Evolutionary conservation across 139 green algal genomes (phyloP), one percentile per base, ranked within the genome.

Genomic region (Trebouxia sp.): DNA sequence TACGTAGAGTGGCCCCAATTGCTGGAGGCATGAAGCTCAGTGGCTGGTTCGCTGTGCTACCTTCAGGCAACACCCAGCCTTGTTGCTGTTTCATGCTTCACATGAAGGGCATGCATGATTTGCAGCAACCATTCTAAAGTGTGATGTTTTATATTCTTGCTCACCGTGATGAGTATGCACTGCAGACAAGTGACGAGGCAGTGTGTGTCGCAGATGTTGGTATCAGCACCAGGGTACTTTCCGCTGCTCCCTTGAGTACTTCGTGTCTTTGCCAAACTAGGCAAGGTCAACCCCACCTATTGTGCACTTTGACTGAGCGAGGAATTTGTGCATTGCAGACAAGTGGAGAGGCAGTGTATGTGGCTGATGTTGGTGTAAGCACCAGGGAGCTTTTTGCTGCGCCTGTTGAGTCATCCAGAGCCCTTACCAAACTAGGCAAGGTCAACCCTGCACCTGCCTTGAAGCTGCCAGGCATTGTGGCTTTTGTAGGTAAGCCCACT

Each of bases 271-370:
- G 89, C 80, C 26, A 65, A 20, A 20, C 77, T 95, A 7, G 22
- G 39, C 35, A 37, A n/a, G n/a, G 80, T 92, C 8, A 82, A 92
- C 79, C 20, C 84, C n/a, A n/a, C n/a, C n/a, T n/a, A n/a, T n/a
- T n/a, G n/a, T n/a, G n/a, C n/a, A n/a, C n/a, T n/a, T n/a, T n/a
- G n/a, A n/a, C n/a, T n/a, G n/a, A n/a, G n/a, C n/a, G n/a, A n/a
- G n/a, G n/a, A n/a, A n/a, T 53, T 14, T 17, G 3, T 53, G 47
- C 47, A 53, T 53, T 78, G 28, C 86, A 94, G 86, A 85, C 86
- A 24, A 84, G 75, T 24, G 92, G 92, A 5, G 88, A 93, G 43
- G 88, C 90, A 0, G 37, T 84, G 45, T 96, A 94, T 79, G 83
- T 83, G 1, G 85, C 85, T 14, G 91, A 96, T 81, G 32, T 85